Conservation (phyloP, 2,329 filamentous ascomycete species). For the Verruconis gallopava region DNA sequence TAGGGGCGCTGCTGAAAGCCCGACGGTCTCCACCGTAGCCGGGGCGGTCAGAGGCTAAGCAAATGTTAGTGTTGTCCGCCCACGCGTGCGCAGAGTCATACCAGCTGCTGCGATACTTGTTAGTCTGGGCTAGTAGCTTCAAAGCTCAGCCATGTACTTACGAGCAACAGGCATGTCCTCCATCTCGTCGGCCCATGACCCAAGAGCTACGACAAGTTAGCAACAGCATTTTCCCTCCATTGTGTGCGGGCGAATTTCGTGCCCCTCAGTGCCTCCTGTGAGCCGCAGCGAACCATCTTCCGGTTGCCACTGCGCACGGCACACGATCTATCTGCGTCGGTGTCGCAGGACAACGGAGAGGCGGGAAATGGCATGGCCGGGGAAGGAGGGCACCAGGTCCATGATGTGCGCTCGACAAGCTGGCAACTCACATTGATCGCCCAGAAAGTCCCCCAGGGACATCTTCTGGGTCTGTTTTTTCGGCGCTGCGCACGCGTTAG, state of each 20-base stretch:
- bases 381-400: too few relatives aligned
- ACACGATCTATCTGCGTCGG: too few relatives aligned
- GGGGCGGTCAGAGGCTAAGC: constrained; percentile 27
- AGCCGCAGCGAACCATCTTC: too few relatives aligned
- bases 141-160: constrained; percentile 35
- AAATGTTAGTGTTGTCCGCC: constrained; percentile 6
- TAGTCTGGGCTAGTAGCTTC: background rate
- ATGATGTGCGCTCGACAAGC: too few relatives aligned
- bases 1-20: constrained; percentile 29
- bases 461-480: constrained; percentile 92
- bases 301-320: too few relatives aligned
- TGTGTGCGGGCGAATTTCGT: too few relatives aligned
- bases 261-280: too few relatives aligned
- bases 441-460: constrained; percentile 92
- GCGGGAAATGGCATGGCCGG: too few relatives aligned
- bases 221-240: too few relatives aligned
- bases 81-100: constrained; percentile 1
- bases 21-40: constrained; percentile 38
- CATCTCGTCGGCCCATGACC: constrained; percentile 98
- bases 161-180: constrained; percentile 67
- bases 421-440: constrained; percentile 68
- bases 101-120: background rate
- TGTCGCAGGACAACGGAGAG: too few relatives aligned
- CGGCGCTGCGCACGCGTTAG: constrained; percentile 48
- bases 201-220: constrained; percentile 58